Evolutionary conservation across 208 protist species (phyloP).

Genomic region (Balamuthia mandrillaris): DNA sequence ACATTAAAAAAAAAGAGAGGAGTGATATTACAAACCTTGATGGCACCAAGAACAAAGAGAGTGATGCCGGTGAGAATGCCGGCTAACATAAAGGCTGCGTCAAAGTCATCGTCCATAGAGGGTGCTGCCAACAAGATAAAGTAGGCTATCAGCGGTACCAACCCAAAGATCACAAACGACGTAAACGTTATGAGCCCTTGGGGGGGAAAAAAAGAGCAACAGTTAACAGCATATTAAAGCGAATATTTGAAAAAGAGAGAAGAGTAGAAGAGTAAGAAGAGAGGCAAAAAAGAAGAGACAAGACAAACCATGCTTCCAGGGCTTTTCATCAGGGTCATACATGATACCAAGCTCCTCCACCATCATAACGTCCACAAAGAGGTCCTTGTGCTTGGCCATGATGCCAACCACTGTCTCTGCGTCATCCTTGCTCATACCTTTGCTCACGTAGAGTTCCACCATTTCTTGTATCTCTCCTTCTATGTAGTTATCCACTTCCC

Average conservation of each 20-base stretch:
- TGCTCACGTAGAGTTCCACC: conserved; percentile 88
- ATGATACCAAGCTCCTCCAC: conserved; percentile 86
- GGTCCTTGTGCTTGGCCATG: conserved; percentile 86
- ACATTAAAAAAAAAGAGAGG: no score
- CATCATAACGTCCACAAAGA: conserved; percentile 91
- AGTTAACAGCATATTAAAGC: no score
- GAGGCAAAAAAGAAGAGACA: not conserved
- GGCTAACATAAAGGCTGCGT: conserved; percentile 77
- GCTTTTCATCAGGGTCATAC: conserved; percentile 65
- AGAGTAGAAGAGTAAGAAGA: not conserved
- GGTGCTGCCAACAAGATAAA: not conserved
- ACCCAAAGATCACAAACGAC: conserved; percentile 88
- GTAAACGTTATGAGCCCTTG: conserved; percentile 84
- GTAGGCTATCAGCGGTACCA: conserved; percentile 74
- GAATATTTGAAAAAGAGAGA: no score
- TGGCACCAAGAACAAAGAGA: conserved; percentile 77
- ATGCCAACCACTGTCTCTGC: conserved; percentile 84
- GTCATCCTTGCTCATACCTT: conserved; percentile 84
- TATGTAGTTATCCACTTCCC: conserved; percentile 87
- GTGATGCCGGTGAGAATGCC: conserved; percentile 76
- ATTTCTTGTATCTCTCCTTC: conserved; percentile 89
- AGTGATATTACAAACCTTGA: no score
- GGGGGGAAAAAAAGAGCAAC: not conserved
- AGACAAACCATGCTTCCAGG: conserved; percentile 71
- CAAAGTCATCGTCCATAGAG: conserved; percentile 66